These are phyloP conservation scores for Pythium brachiatum DNA, from an alignment of 352 stramenopile genomes.

Conservation along the genomic window DNA sequence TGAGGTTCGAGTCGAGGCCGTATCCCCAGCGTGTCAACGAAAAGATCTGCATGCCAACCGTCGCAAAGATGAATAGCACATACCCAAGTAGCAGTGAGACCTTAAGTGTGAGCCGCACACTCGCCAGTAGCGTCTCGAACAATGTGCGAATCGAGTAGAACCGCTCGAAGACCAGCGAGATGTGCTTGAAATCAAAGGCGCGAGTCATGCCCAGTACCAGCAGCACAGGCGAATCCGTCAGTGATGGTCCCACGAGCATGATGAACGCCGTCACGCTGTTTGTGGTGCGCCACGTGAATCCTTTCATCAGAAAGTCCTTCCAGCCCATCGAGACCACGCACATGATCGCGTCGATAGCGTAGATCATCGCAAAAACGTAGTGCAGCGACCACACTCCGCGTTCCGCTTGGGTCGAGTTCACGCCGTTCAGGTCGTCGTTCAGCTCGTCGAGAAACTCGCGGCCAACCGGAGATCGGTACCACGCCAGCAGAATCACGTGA, in stretches of 20 bases:
- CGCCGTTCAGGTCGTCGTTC: slow-evolving; percentile 27
- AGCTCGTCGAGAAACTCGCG: slow-evolving; percentile 32
- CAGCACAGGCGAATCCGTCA: slow-evolving; percentile 59
- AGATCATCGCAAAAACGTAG: slow-evolving; percentile 79
- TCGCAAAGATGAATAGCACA: slow-evolving; percentile 80
- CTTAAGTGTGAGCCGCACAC: slow-evolving; percentile 68
- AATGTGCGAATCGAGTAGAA: slow-evolving; percentile 66
- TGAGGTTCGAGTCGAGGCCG: slow-evolving; percentile 67
- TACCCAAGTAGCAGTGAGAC: slow-evolving; percentile 80
- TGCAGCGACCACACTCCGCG: slow-evolving; percentile 68
- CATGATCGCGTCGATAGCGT: slow-evolving; percentile 67
- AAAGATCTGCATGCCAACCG: slow-evolving; percentile 80
- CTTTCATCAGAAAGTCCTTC: slow-evolving; percentile 83
- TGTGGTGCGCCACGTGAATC: slow-evolving; percentile 74
- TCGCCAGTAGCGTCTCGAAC: slow-evolving; percentile 71
- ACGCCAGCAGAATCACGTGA: slow-evolving; percentile 70
- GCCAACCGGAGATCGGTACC: slow-evolving; percentile 62
- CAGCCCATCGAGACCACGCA: slow-evolving; percentile 71
- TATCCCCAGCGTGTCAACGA: slow-evolving; percentile 76
- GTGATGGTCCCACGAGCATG: slow-evolving; percentile 65
- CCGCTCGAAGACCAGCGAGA: slow-evolving; percentile 71
- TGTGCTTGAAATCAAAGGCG: slow-evolving; percentile 82
- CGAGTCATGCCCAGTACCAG: slow-evolving; percentile 76
- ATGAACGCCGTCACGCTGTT: slow-evolving; percentile 75
- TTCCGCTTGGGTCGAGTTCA: slow-evolving; percentile 22